These are phyloP conservation scores for Austroboletus rostrupii DNA, from an alignment of 1,284 basidiomycete species.

Conservation along the genomic window DNA sequence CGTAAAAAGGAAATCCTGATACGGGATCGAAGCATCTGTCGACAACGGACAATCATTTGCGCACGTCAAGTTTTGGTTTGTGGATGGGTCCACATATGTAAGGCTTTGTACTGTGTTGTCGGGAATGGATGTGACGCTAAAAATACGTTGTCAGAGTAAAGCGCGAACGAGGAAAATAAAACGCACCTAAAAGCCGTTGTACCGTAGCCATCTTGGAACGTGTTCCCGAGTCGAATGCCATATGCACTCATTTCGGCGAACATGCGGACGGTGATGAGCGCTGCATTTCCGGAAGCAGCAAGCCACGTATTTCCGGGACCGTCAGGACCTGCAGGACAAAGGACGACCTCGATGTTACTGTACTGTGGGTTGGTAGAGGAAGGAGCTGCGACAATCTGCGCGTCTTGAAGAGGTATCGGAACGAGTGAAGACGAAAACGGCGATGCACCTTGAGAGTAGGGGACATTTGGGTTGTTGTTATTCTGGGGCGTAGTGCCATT, in stretches of 20 bases:
- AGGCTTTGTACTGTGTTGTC: slow-evolving; percentile 81
- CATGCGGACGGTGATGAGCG: slow-evolving; percentile 73
- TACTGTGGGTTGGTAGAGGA: slow-evolving; percentile 64
- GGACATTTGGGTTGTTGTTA: slow-evolving; percentile 71
- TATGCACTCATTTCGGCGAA: slow-evolving; percentile 69
- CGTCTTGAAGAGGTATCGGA: slow-evolving; percentile 71
- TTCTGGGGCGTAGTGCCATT: slow-evolving; percentile 56
- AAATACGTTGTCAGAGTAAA: slow-evolving; percentile 6
- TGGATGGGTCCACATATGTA: slow-evolving; percentile 73
- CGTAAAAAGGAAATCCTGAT: slow-evolving; percentile 86
- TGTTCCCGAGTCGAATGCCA: slow-evolving; percentile 89
- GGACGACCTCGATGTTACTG: slow-evolving; percentile 66
- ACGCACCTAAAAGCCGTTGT: slow-evolving; percentile 81
- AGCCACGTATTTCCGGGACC: slow-evolving; percentile 85
- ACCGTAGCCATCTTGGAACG: slow-evolving; percentile 74
- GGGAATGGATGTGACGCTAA: slow-evolving; percentile 79
- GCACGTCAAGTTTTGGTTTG: slow-evolving; percentile 72
- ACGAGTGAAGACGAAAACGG: slow-evolving; percentile 89
- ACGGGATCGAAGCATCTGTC: slow-evolving; percentile 69
- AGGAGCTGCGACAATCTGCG: slow-evolving; percentile 69
- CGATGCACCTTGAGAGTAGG: slow-evolving; percentile 72
- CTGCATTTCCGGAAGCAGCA: slow-evolving; percentile 64
- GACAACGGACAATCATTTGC: slow-evolving; percentile 69
- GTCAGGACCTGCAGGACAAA: slow-evolving; percentile 81
- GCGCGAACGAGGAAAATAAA: neutral